Percentiles rank a stretch among this genome's conserved stretches.
Evolutionary conservation across 73 alveolate species (phyloP).

Genomic region (Breviolum minutum): DNA sequence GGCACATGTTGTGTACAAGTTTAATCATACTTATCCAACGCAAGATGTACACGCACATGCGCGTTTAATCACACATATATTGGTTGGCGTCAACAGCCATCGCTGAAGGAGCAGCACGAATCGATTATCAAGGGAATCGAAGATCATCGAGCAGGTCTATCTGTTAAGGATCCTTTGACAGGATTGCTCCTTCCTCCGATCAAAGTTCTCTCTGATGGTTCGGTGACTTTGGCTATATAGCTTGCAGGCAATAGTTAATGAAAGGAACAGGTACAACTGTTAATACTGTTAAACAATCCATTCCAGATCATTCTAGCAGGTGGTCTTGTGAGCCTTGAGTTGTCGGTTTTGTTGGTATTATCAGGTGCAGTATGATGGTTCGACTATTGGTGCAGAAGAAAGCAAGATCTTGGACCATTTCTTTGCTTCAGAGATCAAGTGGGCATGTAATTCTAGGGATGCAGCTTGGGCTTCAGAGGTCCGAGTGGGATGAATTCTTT

Average conservation of each 20-base stretch:
- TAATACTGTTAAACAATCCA: no score
- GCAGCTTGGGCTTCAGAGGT: neutral
- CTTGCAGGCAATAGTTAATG: no score
- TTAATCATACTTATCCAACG: no score
- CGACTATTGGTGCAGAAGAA: neutral
- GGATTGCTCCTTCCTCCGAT: constrained; percentile 66
- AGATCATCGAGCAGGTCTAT: neutral
- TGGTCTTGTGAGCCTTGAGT: neutral
- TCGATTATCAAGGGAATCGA: neutral
- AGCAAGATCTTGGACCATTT: constrained; percentile 43
- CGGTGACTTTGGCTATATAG: neutral
- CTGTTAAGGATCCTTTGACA: constrained; percentile 41
- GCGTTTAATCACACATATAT: neutral
- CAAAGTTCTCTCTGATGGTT: neutral
- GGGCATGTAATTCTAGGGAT: constrained; percentile 10
- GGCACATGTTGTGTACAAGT: no score
- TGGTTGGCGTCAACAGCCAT: no score
- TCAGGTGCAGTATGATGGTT: constrained; percentile 24
- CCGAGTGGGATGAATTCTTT: neutral
- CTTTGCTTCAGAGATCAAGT: constrained; percentile 32
- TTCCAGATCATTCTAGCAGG: no score
- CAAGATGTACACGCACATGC: no score
- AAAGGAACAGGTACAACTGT: no score
- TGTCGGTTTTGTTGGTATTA: neutral
- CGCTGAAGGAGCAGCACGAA: constrained; percentile 12